phyloP scores from a whole-genome alignment of 495 filamentous ascomycete species.

The Trichoderma reesei region DNA sequence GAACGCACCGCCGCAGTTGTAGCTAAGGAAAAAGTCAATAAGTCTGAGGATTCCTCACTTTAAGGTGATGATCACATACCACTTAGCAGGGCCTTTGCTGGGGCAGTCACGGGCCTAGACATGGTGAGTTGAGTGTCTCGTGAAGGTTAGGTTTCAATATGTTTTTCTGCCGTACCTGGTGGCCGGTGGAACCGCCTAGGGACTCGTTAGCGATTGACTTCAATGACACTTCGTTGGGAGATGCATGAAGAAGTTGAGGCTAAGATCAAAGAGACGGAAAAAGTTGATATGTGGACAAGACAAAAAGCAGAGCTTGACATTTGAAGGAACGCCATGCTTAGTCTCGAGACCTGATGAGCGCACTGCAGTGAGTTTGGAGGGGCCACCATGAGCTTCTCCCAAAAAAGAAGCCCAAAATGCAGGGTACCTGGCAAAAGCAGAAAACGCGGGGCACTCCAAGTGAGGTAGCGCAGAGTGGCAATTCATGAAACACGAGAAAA shows the following conservation, averaged over 20 bases:
- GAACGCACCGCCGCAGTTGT: conserved; percentile 48
- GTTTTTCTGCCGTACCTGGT: conserved; percentile 44
- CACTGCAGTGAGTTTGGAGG: background rate
- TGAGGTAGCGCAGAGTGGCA: conserved; percentile 2
- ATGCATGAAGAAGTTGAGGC: background rate
- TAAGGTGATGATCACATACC: conserved; percentile 39
- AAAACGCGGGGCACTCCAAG: background rate
- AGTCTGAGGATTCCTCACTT: conserved; percentile 11
- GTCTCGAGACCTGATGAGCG: no score
- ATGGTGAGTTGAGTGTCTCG: background rate
- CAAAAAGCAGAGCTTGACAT: background rate
- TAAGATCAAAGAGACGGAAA: background rate
- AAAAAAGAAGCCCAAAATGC: background rate
- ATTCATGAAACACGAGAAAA: background rate
- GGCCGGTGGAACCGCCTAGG: conserved; percentile 63
- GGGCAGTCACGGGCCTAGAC: conserved; percentile 83
- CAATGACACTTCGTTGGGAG: background rate
- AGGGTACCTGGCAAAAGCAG: background rate
- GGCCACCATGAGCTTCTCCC: background rate
- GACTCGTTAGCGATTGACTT: background rate
- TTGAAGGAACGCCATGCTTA: background rate
- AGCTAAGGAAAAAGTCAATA: conserved; percentile 29
- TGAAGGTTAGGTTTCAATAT: background rate
- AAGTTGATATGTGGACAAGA: background rate
- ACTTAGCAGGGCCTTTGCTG: conserved; percentile 84